These are phyloP conservation scores for Guyanaporus albipodus DNA, from an alignment of 768 basidiomycete species.

Conservation along the genomic window DNA sequence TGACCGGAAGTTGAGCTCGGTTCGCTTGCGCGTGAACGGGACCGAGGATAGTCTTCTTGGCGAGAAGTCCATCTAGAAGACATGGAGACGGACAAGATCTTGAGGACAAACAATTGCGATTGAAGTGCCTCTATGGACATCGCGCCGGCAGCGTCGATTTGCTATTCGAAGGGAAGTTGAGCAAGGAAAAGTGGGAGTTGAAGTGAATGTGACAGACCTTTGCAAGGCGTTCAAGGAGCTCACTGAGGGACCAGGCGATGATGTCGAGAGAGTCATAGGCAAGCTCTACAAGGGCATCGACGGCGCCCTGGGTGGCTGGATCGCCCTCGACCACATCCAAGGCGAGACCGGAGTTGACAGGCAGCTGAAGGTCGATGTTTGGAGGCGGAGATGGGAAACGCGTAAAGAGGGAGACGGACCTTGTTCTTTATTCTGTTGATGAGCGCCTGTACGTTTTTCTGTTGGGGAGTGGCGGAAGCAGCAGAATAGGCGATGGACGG, in stretches of 20 bases:
- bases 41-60: slow-evolving; percentile 38
- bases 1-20: slow-evolving; percentile 31
- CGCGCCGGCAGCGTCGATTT: slow-evolving; percentile 49
- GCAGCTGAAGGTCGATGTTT: slow-evolving; percentile 50
- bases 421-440: slow-evolving; percentile 80
- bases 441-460: slow-evolving; percentile 76
- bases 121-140: slow-evolving; percentile 71
- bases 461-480: slow-evolving; percentile 56
- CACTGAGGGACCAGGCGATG: slow-evolving; percentile 74
- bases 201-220: slow-evolving; percentile 48
- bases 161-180: slow-evolving; percentile 35
- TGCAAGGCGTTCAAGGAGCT: slow-evolving; percentile 71
- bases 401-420: slow-evolving; percentile 38
- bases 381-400: background rate
- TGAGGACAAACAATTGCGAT: slow-evolving; percentile 82
- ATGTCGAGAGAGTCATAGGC: slow-evolving; percentile 74
- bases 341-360: slow-evolving; percentile 75
- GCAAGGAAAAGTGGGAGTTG: background rate
- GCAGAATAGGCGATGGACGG: slow-evolving; percentile 37
- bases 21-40: slow-evolving; percentile 42
- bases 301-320: slow-evolving; percentile 66
- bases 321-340: slow-evolving; percentile 75
- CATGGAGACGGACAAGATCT: slow-evolving; percentile 75
- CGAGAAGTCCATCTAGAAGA: slow-evolving; percentile 64
- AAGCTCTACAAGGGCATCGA: slow-evolving; percentile 77